These are phyloP conservation scores for Gonium pectorale DNA, from an alignment of 139 green algal species.

Conservation along the genomic window DNA sequence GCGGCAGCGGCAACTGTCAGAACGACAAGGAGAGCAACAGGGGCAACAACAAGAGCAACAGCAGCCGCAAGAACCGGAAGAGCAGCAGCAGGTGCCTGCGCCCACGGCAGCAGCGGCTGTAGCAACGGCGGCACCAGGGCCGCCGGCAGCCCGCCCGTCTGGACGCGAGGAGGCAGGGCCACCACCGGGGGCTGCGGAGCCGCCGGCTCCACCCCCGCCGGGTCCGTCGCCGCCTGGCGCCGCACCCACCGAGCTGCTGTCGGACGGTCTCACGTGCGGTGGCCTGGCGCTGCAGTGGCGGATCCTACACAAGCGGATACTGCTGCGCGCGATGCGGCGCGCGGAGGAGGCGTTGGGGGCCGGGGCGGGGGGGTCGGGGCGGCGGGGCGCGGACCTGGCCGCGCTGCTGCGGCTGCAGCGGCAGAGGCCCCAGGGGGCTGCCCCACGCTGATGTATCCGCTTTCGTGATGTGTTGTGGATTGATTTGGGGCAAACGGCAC, in stretches of 20 bases:
- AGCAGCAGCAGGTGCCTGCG: not conserved
- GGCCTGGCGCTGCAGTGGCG: slow-evolving; percentile 37
- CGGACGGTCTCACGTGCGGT: slow-evolving; percentile 10
- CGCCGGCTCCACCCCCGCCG: not conserved
- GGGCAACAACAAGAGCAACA: not conserved
- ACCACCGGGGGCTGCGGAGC: not conserved
- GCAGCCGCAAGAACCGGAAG: not conserved
- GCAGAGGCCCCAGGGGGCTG: too few species aligned
- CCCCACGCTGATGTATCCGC: too few species aligned
- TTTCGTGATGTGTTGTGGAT: too few species aligned
- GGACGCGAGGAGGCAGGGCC: too few species aligned
- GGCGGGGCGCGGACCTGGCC: not conserved
- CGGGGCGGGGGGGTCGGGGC: not conserved
- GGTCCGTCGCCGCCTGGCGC: not conserved
- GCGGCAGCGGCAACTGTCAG: not conserved
- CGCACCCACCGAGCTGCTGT: too few species aligned
- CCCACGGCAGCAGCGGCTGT: not conserved
- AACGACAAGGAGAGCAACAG: not conserved
- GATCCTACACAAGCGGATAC: not conserved
- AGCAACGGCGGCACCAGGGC: not conserved
- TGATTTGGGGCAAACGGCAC: too few species aligned
- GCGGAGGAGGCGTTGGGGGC: slow-evolving; percentile 1
- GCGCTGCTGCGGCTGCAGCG: not conserved
- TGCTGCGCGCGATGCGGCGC: not conserved
- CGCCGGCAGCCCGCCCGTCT: not conserved